phyloP scores from a whole-genome alignment of 306 rosid genomes.

The Lathyrus tuberosus region DNA sequence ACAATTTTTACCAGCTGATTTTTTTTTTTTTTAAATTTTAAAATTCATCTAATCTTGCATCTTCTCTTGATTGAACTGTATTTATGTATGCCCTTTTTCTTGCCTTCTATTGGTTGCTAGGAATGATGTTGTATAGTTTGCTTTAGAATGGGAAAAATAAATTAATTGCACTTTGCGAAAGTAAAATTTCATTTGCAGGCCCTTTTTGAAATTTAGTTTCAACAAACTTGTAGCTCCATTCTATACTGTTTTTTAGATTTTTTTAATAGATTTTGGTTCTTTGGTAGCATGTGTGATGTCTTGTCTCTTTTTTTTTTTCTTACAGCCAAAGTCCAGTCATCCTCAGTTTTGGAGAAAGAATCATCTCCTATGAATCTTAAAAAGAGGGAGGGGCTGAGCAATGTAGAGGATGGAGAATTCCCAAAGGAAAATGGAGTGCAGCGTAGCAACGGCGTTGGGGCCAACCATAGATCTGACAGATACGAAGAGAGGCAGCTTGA shows the following conservation, averaged over 20 bases:
- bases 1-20: background rate
- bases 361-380: slow-evolving; percentile 41
- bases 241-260: background rate
- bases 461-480: slow-evolving; percentile 57
- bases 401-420: slow-evolving; percentile 47
- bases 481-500: slow-evolving; percentile 78
- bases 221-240: slow-evolving; percentile 5
- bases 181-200: background rate
- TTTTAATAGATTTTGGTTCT: background rate
- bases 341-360: slow-evolving; percentile 44
- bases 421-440: slow-evolving; percentile 76
- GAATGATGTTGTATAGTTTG: background rate
- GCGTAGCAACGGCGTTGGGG: slow-evolving; percentile 63
- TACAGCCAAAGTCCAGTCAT: slow-evolving; percentile 50
- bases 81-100: background rate
- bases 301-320: background rate
- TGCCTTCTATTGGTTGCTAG: background rate
- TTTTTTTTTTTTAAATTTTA: background rate
- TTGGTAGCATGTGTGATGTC: background rate
- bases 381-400: slow-evolving; percentile 45
- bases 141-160: background rate
- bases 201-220: background rate
- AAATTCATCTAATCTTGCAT: background rate
- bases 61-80: slow-evolving; percentile 2
- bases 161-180: background rate